phyloP scores from a whole-genome alignment of 495 filamentous ascomycete species.

The Thozetella sp. region DNA sequence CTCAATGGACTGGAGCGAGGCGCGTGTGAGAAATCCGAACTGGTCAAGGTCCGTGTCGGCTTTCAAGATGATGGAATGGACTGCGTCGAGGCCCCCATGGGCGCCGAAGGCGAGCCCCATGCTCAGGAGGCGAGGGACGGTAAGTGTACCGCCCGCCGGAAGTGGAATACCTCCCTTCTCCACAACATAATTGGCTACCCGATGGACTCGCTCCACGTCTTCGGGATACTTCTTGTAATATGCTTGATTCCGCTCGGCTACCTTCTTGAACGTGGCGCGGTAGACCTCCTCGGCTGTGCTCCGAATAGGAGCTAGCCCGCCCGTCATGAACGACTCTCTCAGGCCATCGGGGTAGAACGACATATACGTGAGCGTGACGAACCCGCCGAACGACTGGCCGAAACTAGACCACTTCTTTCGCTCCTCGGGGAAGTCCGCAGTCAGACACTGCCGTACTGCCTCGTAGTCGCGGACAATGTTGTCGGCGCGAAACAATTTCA shows the following conservation, averaged over 20 bases:
- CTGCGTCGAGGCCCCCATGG: conserved; percentile 70
- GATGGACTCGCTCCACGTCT: conserved; percentile 72
- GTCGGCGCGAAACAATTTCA: conserved; percentile 88
- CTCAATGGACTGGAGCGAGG: conserved; percentile 69
- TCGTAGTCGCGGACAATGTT: conserved; percentile 89
- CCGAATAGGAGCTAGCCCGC: conserved; percentile 78
- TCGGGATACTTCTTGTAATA: conserved; percentile 89
- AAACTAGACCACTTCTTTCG: conserved; percentile 80
- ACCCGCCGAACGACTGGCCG: conserved; percentile 92
- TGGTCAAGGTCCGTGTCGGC: conserved; percentile 69
- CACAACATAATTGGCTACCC: conserved; percentile 63
- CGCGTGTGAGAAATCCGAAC: conserved; percentile 72
- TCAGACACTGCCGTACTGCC: conserved; percentile 75
- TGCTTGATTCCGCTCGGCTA: conserved; percentile 61
- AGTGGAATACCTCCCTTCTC: conserved; percentile 55
- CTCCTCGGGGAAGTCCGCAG: conserved; percentile 65
- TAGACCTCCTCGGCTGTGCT: conserved; percentile 77
- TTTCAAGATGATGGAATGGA: conserved; percentile 73
- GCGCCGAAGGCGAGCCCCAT: conserved; percentile 76
- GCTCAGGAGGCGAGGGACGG: conserved; percentile 69
- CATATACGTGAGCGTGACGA: conserved; percentile 79
- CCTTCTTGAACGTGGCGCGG: conserved; percentile 64
- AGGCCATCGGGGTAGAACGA: conserved; percentile 78
- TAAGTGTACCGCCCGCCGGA: conserved; percentile 69
- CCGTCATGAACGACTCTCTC: conserved; percentile 79